Base-by-base conservation (phyloP, 768 basidiomycete genomes). In the Leucocoprinus leucothites region DNA sequence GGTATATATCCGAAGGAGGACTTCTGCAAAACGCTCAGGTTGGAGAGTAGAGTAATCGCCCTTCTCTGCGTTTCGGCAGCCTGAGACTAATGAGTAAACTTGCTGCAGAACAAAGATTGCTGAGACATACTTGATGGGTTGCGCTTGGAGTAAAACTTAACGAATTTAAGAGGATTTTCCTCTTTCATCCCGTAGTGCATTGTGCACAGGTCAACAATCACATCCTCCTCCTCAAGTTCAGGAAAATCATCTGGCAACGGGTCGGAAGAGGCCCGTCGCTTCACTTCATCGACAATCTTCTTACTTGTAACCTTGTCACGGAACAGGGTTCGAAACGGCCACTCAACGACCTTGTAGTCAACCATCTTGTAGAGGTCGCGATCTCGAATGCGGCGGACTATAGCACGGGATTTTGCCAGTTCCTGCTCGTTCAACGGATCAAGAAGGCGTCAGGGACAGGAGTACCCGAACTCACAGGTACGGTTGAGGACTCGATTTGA, bases 141-240 rank as follows among this genome's bases (percentile, higher is more conserved):
- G 13, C 74, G 70, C 66, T 91, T 91, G 0, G 84, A 82, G 62
- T 91, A 92, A 63, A 92, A 94, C 64, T 77, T 82, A 51, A 91
- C 81, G 14, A 69, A 76, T 43, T 86, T 78, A 44, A 92, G 63
- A 1, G 91, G 91, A 61, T 89, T 89, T 58, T 72, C 67, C 42
- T 82, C 80, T 59, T 79, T 74, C 82, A 87, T 89, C 2, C 91
- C 91, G 61, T 88, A 86, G 64, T 93, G 91, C 77, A 92, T 76
- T n/a, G 65, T 61, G 1, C 82, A 67, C 13, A 84, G 71, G 48
- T 85, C 80, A 19, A 93, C 86, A 38, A 86, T 80, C 26, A 93
- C 74, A 51, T 89, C 79, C 4, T 74, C 65, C 0, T 70, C 67
- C 14, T 58, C 64, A 9, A 87, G 70, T 11, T 65, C 58, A 9